Percentiles rank a stretch among this genome's conserved stretches.
Conservation (phyloP, 2,329 filamentous ascomycete species). For the Thielaviopsis euricoi region DNA sequence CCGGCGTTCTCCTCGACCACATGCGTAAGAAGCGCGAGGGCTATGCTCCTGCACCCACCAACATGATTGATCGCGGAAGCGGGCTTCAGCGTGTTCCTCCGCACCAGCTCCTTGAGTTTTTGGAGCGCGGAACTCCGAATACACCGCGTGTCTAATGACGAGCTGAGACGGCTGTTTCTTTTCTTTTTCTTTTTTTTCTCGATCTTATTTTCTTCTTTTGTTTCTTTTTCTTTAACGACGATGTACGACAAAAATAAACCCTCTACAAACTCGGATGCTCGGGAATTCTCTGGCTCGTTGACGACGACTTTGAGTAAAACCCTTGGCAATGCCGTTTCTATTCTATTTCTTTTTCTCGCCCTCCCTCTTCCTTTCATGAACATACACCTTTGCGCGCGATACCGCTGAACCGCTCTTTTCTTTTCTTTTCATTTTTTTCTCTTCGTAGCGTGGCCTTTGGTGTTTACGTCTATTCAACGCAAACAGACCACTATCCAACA, state of each 20-base stretch:
- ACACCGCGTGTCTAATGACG: constrained; percentile 23
- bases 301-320: neutral
- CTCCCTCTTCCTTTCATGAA: neutral
- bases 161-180: neutral
- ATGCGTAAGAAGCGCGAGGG: constrained; percentile 63
- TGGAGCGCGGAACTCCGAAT: constrained; percentile 33
- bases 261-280: no score
- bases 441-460: neutral
- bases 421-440: neutral
- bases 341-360: neutral
- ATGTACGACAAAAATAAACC: neutral
- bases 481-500: no score
- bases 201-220: neutral
- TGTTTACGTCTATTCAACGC: no score
- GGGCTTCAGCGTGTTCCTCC: constrained; percentile 45
- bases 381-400: neutral
- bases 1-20: constrained; percentile 59
- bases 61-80: constrained; percentile 41
- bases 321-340: neutral
- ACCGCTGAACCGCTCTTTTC: neutral
- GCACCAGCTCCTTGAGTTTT: constrained; percentile 38
- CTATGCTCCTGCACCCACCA: constrained; percentile 60
- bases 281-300: no score
- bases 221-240: neutral
- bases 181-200: neutral